Evolutionary conservation across 2,329 filamentous ascomycete genomes (phyloP).

Genomic region (Phoma sp.): DNA sequence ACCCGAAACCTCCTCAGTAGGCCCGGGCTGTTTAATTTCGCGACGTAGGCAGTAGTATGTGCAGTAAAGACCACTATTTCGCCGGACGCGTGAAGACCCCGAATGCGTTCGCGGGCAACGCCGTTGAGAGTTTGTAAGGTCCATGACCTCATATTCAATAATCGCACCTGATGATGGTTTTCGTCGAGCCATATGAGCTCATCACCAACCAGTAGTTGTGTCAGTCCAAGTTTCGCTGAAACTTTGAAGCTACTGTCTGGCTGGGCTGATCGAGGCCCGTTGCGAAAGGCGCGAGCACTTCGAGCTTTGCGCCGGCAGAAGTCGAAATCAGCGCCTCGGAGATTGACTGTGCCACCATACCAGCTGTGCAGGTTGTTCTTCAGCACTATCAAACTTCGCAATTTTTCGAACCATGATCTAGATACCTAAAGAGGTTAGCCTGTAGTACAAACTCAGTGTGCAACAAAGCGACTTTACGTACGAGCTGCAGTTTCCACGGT

Average conservation of each 20-base stretch:
- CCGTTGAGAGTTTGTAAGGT: conserved; percentile 13
- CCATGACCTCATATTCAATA: conserved; percentile 35
- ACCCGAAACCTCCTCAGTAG: conserved; percentile 32
- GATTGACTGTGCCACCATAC: conserved; percentile 25
- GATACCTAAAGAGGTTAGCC: conserved; percentile 35
- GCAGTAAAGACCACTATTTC: conserved; percentile 34
- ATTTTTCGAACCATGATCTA: conserved; percentile 37
- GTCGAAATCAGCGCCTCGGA: conserved; percentile 23
- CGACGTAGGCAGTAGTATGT: conserved; percentile 23
- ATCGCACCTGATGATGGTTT: conserved; percentile 13
- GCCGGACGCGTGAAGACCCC: conserved; percentile 25
- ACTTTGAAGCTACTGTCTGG: conserved; percentile 12
- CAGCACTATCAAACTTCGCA: conserved; percentile 36
- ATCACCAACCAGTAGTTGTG: conserved; percentile 23
- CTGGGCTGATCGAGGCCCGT: conserved; percentile 14
- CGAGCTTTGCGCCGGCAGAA: conserved; percentile 29
- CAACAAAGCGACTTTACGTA: conserved; percentile 19
- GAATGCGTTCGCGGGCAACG: conserved; percentile 33
- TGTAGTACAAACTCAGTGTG: background rate
- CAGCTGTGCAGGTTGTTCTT: conserved; percentile 28
- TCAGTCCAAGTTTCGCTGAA: background rate
- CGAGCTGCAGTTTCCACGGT: conserved; percentile 37
- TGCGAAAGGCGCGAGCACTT: conserved; percentile 34
- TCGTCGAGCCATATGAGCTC: conserved; percentile 23
- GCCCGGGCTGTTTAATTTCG: conserved; percentile 18